These are phyloP conservation scores for Sphaerulina populicola DNA, from an alignment of 2,329 filamentous ascomycete species.

Conservation along the genomic window DNA sequence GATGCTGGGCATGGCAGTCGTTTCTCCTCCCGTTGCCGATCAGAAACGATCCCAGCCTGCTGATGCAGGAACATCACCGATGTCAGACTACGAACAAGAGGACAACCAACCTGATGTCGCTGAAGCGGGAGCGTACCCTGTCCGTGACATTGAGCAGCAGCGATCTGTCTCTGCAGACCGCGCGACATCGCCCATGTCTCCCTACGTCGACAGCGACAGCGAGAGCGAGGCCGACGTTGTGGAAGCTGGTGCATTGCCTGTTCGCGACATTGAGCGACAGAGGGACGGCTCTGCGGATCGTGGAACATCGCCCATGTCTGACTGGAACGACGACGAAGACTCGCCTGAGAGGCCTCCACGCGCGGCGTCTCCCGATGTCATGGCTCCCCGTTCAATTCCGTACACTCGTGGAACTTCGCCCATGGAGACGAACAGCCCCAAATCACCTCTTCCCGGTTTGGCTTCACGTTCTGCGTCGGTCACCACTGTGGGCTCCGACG, in stretches of 20 bases:
- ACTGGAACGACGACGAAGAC: conserved; percentile 5
- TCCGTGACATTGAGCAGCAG: conserved; percentile 9
- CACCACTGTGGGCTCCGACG: conserved; percentile 3
- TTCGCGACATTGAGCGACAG: conserved; percentile 8
- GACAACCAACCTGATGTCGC: conserved; percentile 4
- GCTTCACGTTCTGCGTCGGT: conserved; percentile 6
- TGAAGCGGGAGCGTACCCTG: background rate
- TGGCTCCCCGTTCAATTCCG: conserved; percentile 2
- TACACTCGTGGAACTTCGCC: conserved; percentile 2
- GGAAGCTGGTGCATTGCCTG: background rate
- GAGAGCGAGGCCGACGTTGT: conserved; percentile 4
- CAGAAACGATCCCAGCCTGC: conserved; percentile 5
- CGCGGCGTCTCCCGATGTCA: conserved; percentile 1
- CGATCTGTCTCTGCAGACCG: conserved; percentile 7
- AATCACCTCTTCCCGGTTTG: conserved; percentile 3
- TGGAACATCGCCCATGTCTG: conserved; percentile 7
- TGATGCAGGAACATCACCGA: conserved; percentile 9
- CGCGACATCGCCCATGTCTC: conserved; percentile 6
- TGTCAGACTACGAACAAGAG: conserved; percentile 6
- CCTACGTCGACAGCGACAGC: conserved; percentile 3
- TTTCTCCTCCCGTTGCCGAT: conserved; percentile 5
- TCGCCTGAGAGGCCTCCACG: conserved; percentile 1
- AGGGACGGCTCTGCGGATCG: conserved; percentile 4
- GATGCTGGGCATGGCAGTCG: conserved; percentile 1
- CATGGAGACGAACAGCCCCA: conserved; percentile 3